Conservation (phyloP, 495 filamentous ascomycete genomes). For the Acidiella bohemica region DNA sequence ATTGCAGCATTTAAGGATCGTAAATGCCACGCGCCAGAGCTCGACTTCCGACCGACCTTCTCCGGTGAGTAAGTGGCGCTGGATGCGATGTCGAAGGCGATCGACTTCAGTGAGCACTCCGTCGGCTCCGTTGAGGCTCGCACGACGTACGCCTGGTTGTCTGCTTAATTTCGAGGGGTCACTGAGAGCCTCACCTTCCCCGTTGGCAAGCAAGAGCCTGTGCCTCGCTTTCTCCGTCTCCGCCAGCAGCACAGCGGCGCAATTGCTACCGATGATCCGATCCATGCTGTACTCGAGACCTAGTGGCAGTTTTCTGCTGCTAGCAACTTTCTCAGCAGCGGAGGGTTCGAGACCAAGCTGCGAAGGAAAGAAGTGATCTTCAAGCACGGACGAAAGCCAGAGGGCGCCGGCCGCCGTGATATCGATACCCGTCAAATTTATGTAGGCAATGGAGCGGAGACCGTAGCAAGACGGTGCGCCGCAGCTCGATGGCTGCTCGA, state of each 20-base stretch:
- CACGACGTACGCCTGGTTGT: slow-evolving; percentile 6
- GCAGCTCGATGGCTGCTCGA: no score
- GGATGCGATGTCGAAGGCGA: slow-evolving; percentile 18
- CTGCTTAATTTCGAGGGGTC: slow-evolving; percentile 4
- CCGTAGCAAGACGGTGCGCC: no score
- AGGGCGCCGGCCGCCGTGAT: slow-evolving; percentile 32
- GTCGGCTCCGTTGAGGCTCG: slow-evolving; percentile 12
- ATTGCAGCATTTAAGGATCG: slow-evolving; percentile 2
- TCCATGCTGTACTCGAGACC: slow-evolving; percentile 7
- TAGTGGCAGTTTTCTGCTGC: no score
- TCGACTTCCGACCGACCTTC: slow-evolving; percentile 9
- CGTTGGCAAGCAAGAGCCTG: slow-evolving; percentile 2
- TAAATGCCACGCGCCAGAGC: slow-evolving; percentile 19
- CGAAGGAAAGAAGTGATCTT: slow-evolving; percentile 30
- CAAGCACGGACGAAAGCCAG: slow-evolving; percentile 34
- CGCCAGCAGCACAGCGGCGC: slow-evolving; percentile 13
- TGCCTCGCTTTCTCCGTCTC: slow-evolving; percentile 15
- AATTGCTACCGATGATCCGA: slow-evolving; percentile 14
- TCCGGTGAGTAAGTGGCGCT: slow-evolving; percentile 19
- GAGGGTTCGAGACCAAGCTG: slow-evolving; percentile 25
- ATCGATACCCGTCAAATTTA: slow-evolving; percentile 30
- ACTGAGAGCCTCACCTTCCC: not conserved
- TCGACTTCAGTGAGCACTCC: slow-evolving; percentile 14
- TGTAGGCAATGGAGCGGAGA: slow-evolving; percentile 35
- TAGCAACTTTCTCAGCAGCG: slow-evolving; percentile 4